phyloP scores from a whole-genome alignment of 805 yeast species.

The Danielia oregonensis region DNA sequence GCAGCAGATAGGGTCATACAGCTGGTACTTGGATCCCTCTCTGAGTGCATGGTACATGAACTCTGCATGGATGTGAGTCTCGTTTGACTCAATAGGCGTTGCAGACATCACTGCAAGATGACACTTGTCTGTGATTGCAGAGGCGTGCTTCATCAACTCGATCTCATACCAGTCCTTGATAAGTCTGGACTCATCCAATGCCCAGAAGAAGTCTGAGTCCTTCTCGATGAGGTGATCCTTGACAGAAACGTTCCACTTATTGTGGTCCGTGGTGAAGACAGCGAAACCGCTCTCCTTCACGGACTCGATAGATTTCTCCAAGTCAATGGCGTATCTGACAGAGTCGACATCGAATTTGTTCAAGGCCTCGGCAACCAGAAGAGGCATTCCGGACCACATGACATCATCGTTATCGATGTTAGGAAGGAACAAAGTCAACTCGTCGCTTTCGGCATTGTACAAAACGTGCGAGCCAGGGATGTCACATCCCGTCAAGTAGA shows the following conservation, averaged over 20 bases:
- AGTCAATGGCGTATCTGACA: conserved; percentile 57
- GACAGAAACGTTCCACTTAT: conserved; percentile 39
- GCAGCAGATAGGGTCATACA: conserved; percentile 95
- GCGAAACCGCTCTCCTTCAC: conserved; percentile 22
- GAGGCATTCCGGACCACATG: conserved; percentile 94
- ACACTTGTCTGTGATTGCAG: conserved; percentile 80
- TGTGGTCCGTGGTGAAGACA: conserved; percentile 54
- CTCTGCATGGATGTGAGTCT: conserved; percentile 93
- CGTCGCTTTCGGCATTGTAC: conserved; percentile 50
- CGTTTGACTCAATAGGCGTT: conserved; percentile 79
- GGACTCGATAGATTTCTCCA: conserved; percentile 33
- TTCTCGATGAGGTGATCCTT: conserved; percentile 36
- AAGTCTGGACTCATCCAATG: conserved; percentile 82
- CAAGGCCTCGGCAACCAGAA: conserved; percentile 60
- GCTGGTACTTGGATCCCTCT: conserved; percentile 85
- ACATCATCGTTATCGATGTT: conserved; percentile 83
- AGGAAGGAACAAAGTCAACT: conserved; percentile 74
- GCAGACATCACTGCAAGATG: conserved; percentile 94
- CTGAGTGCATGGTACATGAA: conserved; percentile 89
- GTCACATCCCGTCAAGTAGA: conserved; percentile 78
- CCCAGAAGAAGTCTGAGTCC: conserved; percentile 51
- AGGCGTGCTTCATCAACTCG: conserved; percentile 71
- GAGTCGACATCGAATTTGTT: conserved; percentile 75
- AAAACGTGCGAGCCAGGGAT: conserved; percentile 73
- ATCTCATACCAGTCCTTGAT: conserved; percentile 84